These are phyloP conservation scores for Eucommia ulmoides DNA, from an alignment of 257 asterid species.

Conservation along the genomic window DNA sequence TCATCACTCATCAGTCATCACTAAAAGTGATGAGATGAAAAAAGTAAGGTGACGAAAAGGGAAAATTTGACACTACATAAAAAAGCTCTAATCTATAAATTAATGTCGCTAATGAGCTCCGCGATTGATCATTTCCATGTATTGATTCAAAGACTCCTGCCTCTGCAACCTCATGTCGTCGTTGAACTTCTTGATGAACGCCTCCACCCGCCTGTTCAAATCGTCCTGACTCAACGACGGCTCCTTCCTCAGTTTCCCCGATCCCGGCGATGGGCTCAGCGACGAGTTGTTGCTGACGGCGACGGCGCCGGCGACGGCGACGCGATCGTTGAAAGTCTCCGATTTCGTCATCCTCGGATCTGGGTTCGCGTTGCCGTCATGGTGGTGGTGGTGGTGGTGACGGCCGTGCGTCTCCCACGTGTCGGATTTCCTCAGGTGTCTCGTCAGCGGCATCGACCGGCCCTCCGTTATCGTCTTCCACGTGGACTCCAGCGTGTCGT, in stretches of 20 bases:
- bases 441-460: slow-evolving; percentile 47
- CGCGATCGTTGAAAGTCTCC: slow-evolving; percentile 51
- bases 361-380: slow-evolving; percentile 13
- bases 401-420: slow-evolving; percentile 52
- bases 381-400: slow-evolving; percentile 10
- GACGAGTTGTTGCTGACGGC: slow-evolving; percentile 3
- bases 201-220: slow-evolving; percentile 63
- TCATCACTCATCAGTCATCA: too few species aligned
- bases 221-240: slow-evolving; percentile 67
- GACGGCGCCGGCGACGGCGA: slow-evolving; percentile 9
- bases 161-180: slow-evolving; percentile 79
- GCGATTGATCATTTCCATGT: slow-evolving; percentile 35
- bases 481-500: slow-evolving; percentile 69
- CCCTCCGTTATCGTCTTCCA: slow-evolving; percentile 89
- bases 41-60: too few species aligned
- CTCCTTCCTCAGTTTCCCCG: slow-evolving; percentile 45
- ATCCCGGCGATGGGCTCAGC: slow-evolving; percentile 13
- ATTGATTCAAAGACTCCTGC: slow-evolving; percentile 61
- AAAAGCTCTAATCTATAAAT: slow-evolving; percentile 11
- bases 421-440: slow-evolving; percentile 66
- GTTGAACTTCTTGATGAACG: slow-evolving; percentile 70
- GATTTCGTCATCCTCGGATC: slow-evolving; percentile 37
- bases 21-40: too few species aligned
- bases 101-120: too few species aligned
- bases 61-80: neutral